Base-by-base conservation (phyloP, 148 eudicot genomes). In the Chenopodium album region DNA sequence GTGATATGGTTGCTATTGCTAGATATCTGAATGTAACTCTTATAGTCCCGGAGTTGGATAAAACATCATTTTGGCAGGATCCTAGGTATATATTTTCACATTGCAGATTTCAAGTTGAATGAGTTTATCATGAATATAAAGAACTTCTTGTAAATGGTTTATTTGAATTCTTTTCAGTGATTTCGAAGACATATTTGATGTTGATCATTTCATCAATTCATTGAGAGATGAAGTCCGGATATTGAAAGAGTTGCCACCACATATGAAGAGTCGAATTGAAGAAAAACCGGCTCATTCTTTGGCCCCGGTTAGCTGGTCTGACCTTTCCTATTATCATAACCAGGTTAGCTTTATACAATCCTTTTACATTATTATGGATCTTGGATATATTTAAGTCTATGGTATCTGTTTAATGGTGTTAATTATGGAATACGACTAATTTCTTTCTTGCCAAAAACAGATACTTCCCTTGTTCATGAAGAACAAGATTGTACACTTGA, bases 251-350 rank as follows among this genome's bases (percentile, higher is more conserved):
- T 85, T 92, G 9, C 96, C 96, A 2, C 87, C 92, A 2, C 85
- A 87, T 81, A 83, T 89, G 50, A 87, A 92, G 84, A 89, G 64
- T 62, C 83, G 96, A 84, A 87, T 87, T 68, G 89, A 91, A 80
- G 82, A 82, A 71, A 93, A 93, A 78, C 82, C 34, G 16, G 76
- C 78, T 74, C 85, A 86, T 82, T 91, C 93, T 12, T 78, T 92
- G 85, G 80, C 93, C 12, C 96, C 96, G 32, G 87, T 92, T 79
- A 92, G 96, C 82, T 92, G 96, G 96, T 92, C 96, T 22, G 88
- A 91, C 85, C 85, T 92, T 84, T 92, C 93, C 46, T 92, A 92
- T 82, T 92, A 92, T 85, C 92, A 87, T 17, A 71, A 88, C 67
- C 93, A 88, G 91, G 95, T 92, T 67, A 59, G 84, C 70, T 71